Evolutionary conservation across 345 rosid genomes (phyloP).

Genomic region (Eucalyptus cladocalyx): DNA sequence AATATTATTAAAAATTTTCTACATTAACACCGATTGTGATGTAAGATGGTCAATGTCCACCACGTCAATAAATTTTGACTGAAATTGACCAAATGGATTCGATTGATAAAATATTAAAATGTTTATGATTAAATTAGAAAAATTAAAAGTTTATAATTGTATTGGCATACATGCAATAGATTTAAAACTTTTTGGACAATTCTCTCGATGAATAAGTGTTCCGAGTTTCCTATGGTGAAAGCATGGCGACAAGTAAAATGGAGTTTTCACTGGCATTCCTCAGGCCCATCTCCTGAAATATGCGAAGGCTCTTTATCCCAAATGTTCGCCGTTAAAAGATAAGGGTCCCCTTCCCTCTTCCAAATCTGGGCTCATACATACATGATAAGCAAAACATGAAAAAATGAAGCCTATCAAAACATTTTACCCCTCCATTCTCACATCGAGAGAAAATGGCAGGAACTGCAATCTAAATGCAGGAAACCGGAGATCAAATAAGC

Average conservation of each 20-base stretch:
- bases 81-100: too few relatives aligned
- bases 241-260: background rate
- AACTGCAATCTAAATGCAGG: background rate
- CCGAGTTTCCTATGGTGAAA: background rate
- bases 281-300: background rate
- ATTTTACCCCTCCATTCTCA: background rate
- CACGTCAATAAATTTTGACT: too few relatives aligned
- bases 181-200: too few relatives aligned
- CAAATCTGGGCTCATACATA: background rate
- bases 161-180: too few relatives aligned
- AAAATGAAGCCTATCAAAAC: background rate
- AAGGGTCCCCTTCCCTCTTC: background rate
- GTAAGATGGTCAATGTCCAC: too few relatives aligned
- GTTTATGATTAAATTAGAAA: too few relatives aligned
- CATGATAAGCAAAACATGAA: background rate
- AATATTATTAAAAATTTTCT: too few relatives aligned
- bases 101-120: too few relatives aligned
- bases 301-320: background rate
- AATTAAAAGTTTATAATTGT: too few relatives aligned
- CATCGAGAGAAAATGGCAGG: background rate
- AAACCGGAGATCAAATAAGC: background rate
- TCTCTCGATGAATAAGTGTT: background rate
- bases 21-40: rapidly evolving
- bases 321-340: background rate
- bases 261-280: background rate